Conservation (phyloP, 108 stramenopile species). For the Cyclostephanos invisitatus region DNA sequence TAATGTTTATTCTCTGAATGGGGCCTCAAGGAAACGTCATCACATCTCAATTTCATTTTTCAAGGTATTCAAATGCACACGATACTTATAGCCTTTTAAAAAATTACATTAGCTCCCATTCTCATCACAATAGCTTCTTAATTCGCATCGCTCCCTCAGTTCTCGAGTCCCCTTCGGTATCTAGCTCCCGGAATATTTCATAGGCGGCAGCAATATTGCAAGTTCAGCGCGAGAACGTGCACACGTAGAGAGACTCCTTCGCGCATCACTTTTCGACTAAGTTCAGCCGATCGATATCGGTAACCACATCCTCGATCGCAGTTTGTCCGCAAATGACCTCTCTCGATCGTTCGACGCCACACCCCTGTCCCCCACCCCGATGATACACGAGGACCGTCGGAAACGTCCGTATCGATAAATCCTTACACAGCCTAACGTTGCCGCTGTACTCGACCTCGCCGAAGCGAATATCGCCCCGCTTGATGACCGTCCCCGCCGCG, state of each 20-base stretch:
- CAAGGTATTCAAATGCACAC: neutral
- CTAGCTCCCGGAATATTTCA: too few relatives aligned
- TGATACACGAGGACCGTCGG: slow-evolving; percentile 60
- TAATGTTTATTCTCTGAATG: neutral
- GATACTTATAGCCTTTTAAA: neutral
- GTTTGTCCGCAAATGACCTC: slow-evolving; percentile 37
- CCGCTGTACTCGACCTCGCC: slow-evolving; percentile 68
- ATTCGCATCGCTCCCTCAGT: too few relatives aligned
- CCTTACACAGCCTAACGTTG: slow-evolving; percentile 53
- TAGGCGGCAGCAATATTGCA: too few relatives aligned
- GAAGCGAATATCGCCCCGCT: slow-evolving; percentile 53
- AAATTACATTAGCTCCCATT: too few relatives aligned
- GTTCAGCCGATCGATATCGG: slow-evolving; percentile 23
- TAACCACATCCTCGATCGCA: slow-evolving; percentile 36
- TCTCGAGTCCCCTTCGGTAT: too few relatives aligned
- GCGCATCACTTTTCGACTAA: neutral
- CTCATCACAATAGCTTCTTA: too few relatives aligned
- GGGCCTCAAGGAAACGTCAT: neutral
- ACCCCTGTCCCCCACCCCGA: slow-evolving; percentile 17
- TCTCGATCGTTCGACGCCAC: slow-evolving; percentile 20
- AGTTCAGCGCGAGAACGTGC: too few relatives aligned
- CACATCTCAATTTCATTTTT: neutral
- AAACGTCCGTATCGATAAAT: slow-evolving; percentile 57
- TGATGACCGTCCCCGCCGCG: slow-evolving; percentile 32
- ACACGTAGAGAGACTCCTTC: too few relatives aligned